Base-by-base conservation (phyloP, 495 filamentous ascomycete genomes). In the Rostrohypoxylon terebratum region DNA sequence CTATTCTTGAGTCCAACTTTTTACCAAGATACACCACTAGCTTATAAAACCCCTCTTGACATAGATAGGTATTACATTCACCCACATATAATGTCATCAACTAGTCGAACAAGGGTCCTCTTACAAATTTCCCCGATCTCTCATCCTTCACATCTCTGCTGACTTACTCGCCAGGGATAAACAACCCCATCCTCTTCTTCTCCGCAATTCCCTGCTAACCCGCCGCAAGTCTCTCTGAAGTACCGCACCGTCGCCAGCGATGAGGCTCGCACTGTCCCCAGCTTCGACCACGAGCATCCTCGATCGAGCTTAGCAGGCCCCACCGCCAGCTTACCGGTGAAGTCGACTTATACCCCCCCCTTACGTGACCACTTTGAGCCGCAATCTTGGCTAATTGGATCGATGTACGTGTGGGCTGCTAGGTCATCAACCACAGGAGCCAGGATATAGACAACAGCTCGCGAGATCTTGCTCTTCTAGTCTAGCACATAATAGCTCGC, bases 261-360 rank as follows among this genome's bases (percentile, higher is more conserved):
- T 31, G 65, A 36, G 57, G 55, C 65, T 68, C 65, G 65, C 65
- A 68, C 65, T 61, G 57, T 68, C 55, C 55, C 61, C 57, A 68
- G 57, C 65, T 61, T 58, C 31, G 2, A 2, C 31, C 42, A 40
- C 63, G 48, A 38, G 38, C 14, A 4, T 31, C 21, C 18, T 38
- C 13, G 18, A 14, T 53, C 60, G 48, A 48, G 25, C 20, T 20
- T 20, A 18, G 14, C 6, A 21, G 25, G 25, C 31, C 31, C 45
- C 33, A 36, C 45, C 7, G 8, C 16, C 23, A 68, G 42, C 16
- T 61, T 61, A 23, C 48, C 45, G 38, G 33, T 48, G 57, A 61
- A 28, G 65, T 55, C 36, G 14, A 47, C 25, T 31, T 31, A 38
- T 23, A 31, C 54, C 53, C 23, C 23, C 51, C 28, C 40, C 13